Conservation (phyloP, 179 eudicot species). For the Corrigiola litoralis region DNA sequence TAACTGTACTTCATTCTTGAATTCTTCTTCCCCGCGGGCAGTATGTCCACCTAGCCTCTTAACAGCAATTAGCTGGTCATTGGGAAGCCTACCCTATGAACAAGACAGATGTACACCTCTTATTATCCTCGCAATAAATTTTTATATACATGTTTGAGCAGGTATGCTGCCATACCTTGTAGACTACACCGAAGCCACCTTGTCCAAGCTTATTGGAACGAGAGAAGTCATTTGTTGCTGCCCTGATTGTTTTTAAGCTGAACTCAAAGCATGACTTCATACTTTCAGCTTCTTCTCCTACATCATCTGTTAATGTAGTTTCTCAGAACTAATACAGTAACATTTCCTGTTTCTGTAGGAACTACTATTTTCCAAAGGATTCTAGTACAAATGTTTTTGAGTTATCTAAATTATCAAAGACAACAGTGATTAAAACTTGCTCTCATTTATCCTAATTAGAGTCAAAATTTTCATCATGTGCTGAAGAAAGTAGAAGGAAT, state of each 20-base stretch:
- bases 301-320: too few relatives aligned
- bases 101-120: neutral
- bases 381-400: too few relatives aligned
- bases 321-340: too few relatives aligned
- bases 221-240: neutral
- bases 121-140: neutral
- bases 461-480: neutral
- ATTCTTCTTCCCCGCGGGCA: slow-evolving; percentile 8
- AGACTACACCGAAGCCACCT: neutral
- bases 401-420: too few relatives aligned
- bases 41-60: slow-evolving; percentile 11
- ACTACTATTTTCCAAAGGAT: too few relatives aligned
- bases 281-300: neutral
- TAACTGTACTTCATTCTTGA: slow-evolving; percentile 19
- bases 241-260: neutral
- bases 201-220: neutral
- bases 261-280: neutral
- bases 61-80: slow-evolving; percentile 20
- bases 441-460: neutral
- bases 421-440: too few relatives aligned
- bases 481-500: too few relatives aligned
- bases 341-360: too few relatives aligned
- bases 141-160: neutral
- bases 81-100: slow-evolving; percentile 23
- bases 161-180: neutral